Evolutionary conservation across 305 asterid species (phyloP).

Genomic region (Caryopteris hybrid): DNA sequence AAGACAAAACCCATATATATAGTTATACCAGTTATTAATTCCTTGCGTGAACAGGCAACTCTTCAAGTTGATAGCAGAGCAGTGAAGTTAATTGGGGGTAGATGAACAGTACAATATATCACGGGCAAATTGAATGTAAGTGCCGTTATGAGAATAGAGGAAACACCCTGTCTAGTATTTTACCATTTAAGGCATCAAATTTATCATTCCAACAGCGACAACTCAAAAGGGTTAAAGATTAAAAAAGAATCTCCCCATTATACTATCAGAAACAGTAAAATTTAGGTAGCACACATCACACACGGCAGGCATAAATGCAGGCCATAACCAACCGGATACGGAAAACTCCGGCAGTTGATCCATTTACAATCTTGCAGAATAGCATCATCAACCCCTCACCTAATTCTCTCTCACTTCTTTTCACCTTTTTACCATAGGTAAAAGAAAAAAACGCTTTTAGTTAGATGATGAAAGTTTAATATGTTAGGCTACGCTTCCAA

Average conservation of each 20-base stretch:
- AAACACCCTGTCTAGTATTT: slow-evolving; percentile 8
- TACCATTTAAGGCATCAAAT: slow-evolving; percentile 33
- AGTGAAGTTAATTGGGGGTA: not conserved
- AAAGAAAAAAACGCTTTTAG: not conserved
- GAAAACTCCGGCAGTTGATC: slow-evolving; percentile 19
- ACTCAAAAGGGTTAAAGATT: no score
- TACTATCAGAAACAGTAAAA: slow-evolving; percentile 10
- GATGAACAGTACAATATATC: not conserved
- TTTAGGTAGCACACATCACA: slow-evolving; percentile 14
- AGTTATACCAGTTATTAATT: not conserved
- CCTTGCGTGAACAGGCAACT: no score
- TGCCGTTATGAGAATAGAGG: not conserved
- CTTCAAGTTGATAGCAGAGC: not conserved
- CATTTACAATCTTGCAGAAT: slow-evolving; percentile 26
- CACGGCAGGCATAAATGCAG: slow-evolving; percentile 7
- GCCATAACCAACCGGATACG: slow-evolving; percentile 4
- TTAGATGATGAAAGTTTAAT: not conserved
- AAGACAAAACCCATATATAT: not conserved
- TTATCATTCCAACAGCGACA: slow-evolving; percentile 30
- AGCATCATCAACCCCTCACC: slow-evolving; percentile 14
- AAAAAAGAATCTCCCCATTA: not conserved
- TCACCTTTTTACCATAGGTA: not conserved
- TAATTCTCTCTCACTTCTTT: not conserved
- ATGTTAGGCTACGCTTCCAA: slow-evolving; percentile 49
- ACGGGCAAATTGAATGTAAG: slow-evolving; percentile 12